Base-by-base conservation (phyloP, 2,329 filamentous ascomycete species). In the Trichoderma hamatum region DNA sequence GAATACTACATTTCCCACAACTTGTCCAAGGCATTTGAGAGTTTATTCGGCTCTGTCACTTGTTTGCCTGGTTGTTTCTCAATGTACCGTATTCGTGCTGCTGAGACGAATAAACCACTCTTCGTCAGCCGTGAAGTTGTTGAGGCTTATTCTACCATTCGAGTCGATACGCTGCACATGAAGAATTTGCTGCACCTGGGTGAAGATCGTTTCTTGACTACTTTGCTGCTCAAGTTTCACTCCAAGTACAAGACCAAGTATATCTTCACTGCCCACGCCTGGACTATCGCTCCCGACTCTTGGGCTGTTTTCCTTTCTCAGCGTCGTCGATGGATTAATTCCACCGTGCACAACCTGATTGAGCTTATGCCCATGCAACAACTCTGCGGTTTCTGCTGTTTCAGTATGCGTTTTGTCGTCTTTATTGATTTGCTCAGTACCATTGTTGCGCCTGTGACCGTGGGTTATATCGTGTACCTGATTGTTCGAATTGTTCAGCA, bases 1-100 rank as follows among this genome's bases (percentile, higher is more conserved):
- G 95, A 99, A 81, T 99, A 99, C 86, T 99, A 94, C 84, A 99
- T 99, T 76, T 98, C 95, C 63, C 95, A 99, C 85, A 97, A 98
- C 79, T 82, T 99, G 74, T 90, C 92, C 74, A 98, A 99, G 83
- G 96, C 95, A 14, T 99, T 99, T 79, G 95, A 98, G 82, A 96
- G 92, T 82, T 86, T 99, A 75, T 99, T 99, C 78, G 96, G 95
- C 69, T 97, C 93, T 73, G 95, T 99, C 74, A 99, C 96, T 62
- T 99, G 96, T 86, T 85, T 99, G 78, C 96, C 96, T 28, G 96
- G 96, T 84, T 99, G 96, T 88, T 99, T 98, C 87, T 94, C 92
- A 75, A 99, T 99, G 96, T 99, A 97, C 82, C 92, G 96, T 75
- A 94, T 99, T 76, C 93, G 96, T 72, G 93, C 96, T 34, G 92